These are phyloP conservation scores for Blastocystis sp. DNA, from an alignment of 352 stramenopile species.

Conservation along the genomic window DNA sequence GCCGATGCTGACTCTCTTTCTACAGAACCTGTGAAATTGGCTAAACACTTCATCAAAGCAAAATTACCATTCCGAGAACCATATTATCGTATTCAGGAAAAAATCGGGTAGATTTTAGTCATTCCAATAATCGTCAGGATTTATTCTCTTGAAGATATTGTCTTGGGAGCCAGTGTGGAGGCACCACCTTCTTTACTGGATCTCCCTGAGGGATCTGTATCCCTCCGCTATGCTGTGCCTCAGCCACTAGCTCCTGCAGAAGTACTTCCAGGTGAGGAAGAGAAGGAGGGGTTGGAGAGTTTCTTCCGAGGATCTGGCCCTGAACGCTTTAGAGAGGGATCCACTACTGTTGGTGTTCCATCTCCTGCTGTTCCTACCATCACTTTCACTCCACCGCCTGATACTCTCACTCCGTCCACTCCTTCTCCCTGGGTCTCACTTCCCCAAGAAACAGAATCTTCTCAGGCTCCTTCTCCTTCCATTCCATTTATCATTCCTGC, in stretches of 20 bases:
- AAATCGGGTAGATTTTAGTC: neutral
- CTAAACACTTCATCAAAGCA: neutral
- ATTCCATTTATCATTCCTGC: too few relatives aligned
- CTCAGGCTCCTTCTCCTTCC: too few relatives aligned
- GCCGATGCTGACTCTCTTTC: neutral
- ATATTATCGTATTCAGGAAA: neutral
- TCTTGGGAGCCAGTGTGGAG: constrained; percentile 2
- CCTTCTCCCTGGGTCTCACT: too few relatives aligned
- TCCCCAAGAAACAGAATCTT: too few relatives aligned
- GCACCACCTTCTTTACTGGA: neutral
- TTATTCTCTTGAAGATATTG: constrained; percentile 43
- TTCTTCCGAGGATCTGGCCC: neutral
- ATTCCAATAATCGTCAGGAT: neutral
- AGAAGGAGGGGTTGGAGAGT: neutral
- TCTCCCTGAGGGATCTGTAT: neutral
- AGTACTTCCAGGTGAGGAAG: neutral
- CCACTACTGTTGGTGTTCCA: too few relatives aligned
- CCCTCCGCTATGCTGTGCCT: neutral
- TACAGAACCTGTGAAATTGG: neutral
- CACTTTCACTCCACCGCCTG: too few relatives aligned
- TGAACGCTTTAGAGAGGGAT: too few relatives aligned
- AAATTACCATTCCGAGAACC: neutral
- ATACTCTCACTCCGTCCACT: too few relatives aligned
- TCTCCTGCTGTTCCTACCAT: too few relatives aligned
- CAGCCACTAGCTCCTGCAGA: constrained; percentile 9